Evolutionary conservation across 495 filamentous ascomycete species (phyloP).

Genomic region (Aspergillus mulundensis): DNA sequence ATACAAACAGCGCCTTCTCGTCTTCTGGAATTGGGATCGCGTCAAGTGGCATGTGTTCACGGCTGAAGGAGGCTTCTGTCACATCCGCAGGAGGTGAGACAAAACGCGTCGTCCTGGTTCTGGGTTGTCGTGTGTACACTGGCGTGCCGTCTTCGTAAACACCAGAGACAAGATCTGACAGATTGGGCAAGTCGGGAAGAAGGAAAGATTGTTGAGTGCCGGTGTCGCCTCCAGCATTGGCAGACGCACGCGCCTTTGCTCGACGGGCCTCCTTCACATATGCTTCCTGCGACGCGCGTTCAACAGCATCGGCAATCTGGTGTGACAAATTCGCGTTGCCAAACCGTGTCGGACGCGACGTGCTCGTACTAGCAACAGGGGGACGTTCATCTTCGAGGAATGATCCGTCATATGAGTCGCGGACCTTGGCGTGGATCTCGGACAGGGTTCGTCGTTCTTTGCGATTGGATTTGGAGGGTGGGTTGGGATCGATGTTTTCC

Average conservation of each 20-base stretch:
- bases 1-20: slow-evolving; percentile 65
- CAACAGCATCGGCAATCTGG: slow-evolving; percentile 44
- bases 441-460: slow-evolving; percentile 43
- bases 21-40: slow-evolving; percentile 64
- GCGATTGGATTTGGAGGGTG: slow-evolving; percentile 27
- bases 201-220: slow-evolving; percentile 57
- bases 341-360: slow-evolving; percentile 55
- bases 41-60: slow-evolving; percentile 51
- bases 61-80: slow-evolving; percentile 35
- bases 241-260: slow-evolving; percentile 22
- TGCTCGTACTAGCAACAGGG: slow-evolving; percentile 36
- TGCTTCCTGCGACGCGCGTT: slow-evolving; percentile 40
- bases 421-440: slow-evolving; percentile 53
- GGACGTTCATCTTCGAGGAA: slow-evolving; percentile 50
- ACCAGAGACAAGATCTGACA: slow-evolving; percentile 68
- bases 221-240: slow-evolving; percentile 33
- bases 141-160: slow-evolving; percentile 63
- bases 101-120: slow-evolving; percentile 54
- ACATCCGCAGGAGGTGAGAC: slow-evolving; percentile 42
- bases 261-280: slow-evolving; percentile 35
- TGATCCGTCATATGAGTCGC: slow-evolving; percentile 53
- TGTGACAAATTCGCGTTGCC: slow-evolving; percentile 39
- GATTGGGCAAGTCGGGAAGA: slow-evolving; percentile 64
- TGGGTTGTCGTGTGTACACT: slow-evolving; percentile 51
- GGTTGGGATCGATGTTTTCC: slow-evolving; percentile 39